Base-by-base conservation (phyloP, 2,329 filamentous ascomycete genomes). In the Penicillium polonicum region DNA sequence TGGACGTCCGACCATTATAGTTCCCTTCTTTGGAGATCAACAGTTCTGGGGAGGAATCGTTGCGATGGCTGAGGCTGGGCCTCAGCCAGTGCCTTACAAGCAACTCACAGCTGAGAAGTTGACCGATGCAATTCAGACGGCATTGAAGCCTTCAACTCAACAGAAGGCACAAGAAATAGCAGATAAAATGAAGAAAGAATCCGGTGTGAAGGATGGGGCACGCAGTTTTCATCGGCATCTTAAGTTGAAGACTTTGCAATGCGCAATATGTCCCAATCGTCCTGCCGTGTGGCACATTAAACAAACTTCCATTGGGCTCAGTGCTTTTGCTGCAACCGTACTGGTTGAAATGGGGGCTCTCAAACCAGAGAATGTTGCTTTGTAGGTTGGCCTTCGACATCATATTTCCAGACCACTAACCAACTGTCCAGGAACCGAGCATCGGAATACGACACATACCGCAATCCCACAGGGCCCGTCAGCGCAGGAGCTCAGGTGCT, bases 21-120 rank as follows among this genome's bases (percentile, higher is more conserved):
- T 96, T 0, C 91, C 91, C 0, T 96, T 96, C 77, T 96, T 92
- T 68, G 90, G 90, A 2, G 90, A 93, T 65, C 90, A 93, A 71
- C 88, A 88, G 0, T 93, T 92, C 68, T 92, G 90, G 90, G 90
- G 90, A 8, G 81, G 86, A 10, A 92, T 92, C 83, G 85, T 92
- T 39, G 82, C 86, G 0, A 82, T 80, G 58, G 88, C 89, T 7
- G 88, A 88, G 10, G 90, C 89, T 6, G 89, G 90, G 0, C 89
- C 89, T 0, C 74, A 80, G 1, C 88, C 89, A 0, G 85, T 91
- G 48, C 87, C 87, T 0, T 85, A 88, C 70, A 88, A 88, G 63
- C 78, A 85, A 31, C 74, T 92, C 38, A 91, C 84, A 0, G 80
- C 82, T 0, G 85, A 88, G 27, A 87, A 84, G 13, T 78, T 93